Base-by-base conservation (phyloP, 495 filamentous ascomycete species). In the Parachaetomium inaequale region DNA sequence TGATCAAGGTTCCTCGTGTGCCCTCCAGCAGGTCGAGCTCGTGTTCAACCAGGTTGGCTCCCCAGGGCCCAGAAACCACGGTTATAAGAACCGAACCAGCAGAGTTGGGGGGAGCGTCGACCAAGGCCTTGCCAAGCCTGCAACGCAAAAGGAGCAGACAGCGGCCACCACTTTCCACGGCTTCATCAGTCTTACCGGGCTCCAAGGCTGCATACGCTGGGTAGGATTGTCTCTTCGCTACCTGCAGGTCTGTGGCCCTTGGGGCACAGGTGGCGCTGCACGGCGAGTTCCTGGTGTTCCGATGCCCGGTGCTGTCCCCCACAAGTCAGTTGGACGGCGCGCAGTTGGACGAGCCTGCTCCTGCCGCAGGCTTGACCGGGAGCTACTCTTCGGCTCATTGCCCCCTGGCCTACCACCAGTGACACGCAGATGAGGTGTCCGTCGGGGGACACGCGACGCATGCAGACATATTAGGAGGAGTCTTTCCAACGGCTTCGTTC, bases 361-460 rank as follows among this genome's bases (percentile, higher is more conserved):
- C n/a, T n/a, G n/a, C n/a, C n/a, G n/a, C n/a, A n/a, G n/a, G n/a
- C n/a, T n/a, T n/a, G n/a, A n/a, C n/a, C n/a, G n/a, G 59, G 61
- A 58, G 68, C 63, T 64, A 42, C 62, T 60, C 55, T 63, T 60
- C 55, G 60, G 63, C 28, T 66, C 54, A 62, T 58, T 17, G 32
- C 25, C 58, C 61, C 49, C 58, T 60, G 26, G 53, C 54, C 59
- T 46, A 17, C 56, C 52, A 42, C 65, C 65, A 38, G 55, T 64
- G 57, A 31, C 55, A 62, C 59, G 49, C 60, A 65, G 57, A 62
- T 66, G 61, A 46, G 38, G 12, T 57, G 43, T 43, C 26, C 32
- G 31, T 54, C 42, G 55, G 61, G 65, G 38, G 50, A 55, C 58
- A 68, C 63, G 57, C 64, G 57, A 55, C 23, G 32, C 34, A 60